Percentiles rank a stretch among this genome's conserved stretches.
phyloP scores from a whole-genome alignment of 2,329 filamentous ascomycete genomes.

The Fusarium nurragi region DNA sequence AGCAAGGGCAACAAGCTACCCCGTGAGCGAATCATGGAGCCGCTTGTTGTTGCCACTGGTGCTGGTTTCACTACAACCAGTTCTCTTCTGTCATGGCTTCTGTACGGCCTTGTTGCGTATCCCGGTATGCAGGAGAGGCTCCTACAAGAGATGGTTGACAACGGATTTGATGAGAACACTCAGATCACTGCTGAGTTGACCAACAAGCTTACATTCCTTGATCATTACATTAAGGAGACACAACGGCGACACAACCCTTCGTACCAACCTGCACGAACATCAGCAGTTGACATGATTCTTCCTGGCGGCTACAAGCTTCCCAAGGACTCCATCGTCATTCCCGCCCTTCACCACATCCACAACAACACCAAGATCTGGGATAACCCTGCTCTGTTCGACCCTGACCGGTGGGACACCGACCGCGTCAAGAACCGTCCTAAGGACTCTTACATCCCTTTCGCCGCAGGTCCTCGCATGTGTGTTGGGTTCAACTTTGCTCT shows the following conservation, averaged over 20 bases:
- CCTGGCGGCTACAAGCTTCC: slow-evolving; percentile 68
- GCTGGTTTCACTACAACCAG: slow-evolving; percentile 70
- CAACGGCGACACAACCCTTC: slow-evolving; percentile 68
- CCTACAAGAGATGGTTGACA: slow-evolving; percentile 66
- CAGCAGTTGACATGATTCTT: slow-evolving; percentile 64
- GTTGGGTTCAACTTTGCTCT: slow-evolving; percentile 73
- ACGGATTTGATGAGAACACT: slow-evolving; percentile 55
- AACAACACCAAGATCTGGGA: slow-evolving; percentile 66
- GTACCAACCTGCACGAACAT: slow-evolving; percentile 68
- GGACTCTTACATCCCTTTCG: slow-evolving; percentile 67
- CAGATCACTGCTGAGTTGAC: slow-evolving; percentile 59
- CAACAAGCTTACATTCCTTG: slow-evolving; percentile 60
- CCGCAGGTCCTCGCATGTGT: slow-evolving; percentile 64
- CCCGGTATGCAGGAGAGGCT: slow-evolving; percentile 65
- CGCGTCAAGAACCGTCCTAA: slow-evolving; percentile 62
- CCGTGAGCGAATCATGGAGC: slow-evolving; percentile 40
- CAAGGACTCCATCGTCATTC: slow-evolving; percentile 62
- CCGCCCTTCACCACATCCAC: slow-evolving; percentile 61
- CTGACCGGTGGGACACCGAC: slow-evolving; percentile 67
- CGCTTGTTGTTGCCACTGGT: slow-evolving; percentile 61
- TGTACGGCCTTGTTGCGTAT: slow-evolving; percentile 64
- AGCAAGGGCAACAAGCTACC: slow-evolving; percentile 64
- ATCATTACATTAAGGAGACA: slow-evolving; percentile 69
- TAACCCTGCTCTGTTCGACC: slow-evolving; percentile 66
- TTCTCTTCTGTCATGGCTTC: slow-evolving; percentile 66